Conservation (phyloP, 257 asterid species). For the Capsicum rhomboideum region DNA sequence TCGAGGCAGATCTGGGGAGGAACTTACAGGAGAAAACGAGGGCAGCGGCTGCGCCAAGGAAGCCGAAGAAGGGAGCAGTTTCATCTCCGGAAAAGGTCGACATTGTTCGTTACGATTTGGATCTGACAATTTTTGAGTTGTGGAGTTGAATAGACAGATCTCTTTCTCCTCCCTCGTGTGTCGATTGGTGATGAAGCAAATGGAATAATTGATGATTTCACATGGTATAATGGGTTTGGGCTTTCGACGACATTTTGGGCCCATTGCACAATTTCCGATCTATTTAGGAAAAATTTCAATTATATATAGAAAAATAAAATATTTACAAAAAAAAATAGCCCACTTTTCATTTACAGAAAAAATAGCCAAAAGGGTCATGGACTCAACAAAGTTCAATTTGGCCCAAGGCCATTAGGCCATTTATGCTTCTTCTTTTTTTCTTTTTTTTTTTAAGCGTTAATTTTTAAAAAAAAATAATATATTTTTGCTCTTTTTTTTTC, state of each 20-base stretch:
- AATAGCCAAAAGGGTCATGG: too few relatives aligned
- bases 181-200: background rate
- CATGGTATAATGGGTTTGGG: background rate
- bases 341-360: too few relatives aligned
- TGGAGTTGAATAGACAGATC: conserved; percentile 5
- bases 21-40: conserved; percentile 60
- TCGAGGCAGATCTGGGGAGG: background rate
- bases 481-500: too few relatives aligned
- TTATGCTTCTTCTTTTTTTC: too few relatives aligned
- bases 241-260: background rate
- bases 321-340: too few relatives aligned
- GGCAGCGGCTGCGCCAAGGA: conserved; percentile 69
- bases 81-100: conserved; percentile 63
- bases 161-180: background rate
- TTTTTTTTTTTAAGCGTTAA: too few relatives aligned
- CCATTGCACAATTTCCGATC: background rate
- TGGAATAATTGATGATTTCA: background rate
- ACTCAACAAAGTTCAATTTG: too few relatives aligned
- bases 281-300: too few relatives aligned
- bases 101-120: background rate
- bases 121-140: background rate
- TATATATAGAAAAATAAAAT: too few relatives aligned
- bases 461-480: too few relatives aligned
- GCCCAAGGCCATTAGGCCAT: too few relatives aligned
- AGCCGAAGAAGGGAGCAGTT: conserved; percentile 69